Conservation (phyloP, 306 rosid genomes). For the Phaseolus lunatus region DNA sequence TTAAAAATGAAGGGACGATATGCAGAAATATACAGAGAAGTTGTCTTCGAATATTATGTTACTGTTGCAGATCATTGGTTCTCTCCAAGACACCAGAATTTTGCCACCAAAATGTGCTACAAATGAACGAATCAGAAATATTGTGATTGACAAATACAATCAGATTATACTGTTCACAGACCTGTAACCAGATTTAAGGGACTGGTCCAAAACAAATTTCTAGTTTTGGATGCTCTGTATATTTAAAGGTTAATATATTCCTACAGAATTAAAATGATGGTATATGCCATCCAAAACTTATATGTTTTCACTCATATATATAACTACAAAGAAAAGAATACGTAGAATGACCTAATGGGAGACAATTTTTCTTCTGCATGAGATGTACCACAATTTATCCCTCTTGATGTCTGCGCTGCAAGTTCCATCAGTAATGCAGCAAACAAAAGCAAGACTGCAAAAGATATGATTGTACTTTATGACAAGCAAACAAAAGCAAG, state of each 20-base stretch:
- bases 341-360: slow-evolving; percentile 71
- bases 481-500: slow-evolving; percentile 72
- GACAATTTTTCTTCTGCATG: slow-evolving; percentile 61
- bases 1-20: no score
- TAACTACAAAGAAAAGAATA: slow-evolving; percentile 25
- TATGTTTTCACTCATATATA: slow-evolving; percentile 25
- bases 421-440: slow-evolving; percentile 96
- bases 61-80: no score
- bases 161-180: background rate
- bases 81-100: no score
- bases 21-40: no score
- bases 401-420: slow-evolving; percentile 87
- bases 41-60: no score
- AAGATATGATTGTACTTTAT: slow-evolving; percentile 27
- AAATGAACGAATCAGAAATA: background rate
- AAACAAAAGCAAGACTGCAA: slow-evolving; percentile 74
- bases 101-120: background rate
- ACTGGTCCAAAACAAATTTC: background rate
- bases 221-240: slow-evolving; percentile 16
- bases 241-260: background rate
- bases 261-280: background rate
- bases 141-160: background rate
- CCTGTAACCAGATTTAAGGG: slow-evolving; percentile 16
- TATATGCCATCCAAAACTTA: slow-evolving; percentile 15
- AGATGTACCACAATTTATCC: slow-evolving; percentile 65